A percentile compares a stretch with the other conserved stretches of the same genome.
Evolutionary conservation across 441 rosid genomes (phyloP).

Genomic region (Corymbia citriodora): DNA sequence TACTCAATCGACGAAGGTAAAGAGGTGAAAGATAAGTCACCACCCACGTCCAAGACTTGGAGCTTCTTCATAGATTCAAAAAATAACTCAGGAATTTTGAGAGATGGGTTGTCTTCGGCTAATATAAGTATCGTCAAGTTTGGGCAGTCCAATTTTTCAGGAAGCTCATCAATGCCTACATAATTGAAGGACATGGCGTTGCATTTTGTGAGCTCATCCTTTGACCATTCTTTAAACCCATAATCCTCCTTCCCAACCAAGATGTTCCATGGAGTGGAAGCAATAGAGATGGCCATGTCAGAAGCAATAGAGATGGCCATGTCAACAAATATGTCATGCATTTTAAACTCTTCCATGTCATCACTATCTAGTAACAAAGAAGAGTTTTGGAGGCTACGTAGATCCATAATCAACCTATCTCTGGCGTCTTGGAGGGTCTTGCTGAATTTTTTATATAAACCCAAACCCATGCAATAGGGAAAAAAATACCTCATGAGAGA

Average conservation of each 20-base stretch:
- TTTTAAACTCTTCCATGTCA: rapidly evolving
- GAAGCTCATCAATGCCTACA: neutral
- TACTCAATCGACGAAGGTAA: neutral
- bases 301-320: neutral
- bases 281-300: no score
- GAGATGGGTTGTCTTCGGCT: rapidly evolving
- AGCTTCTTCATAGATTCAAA: neutral
- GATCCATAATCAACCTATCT: no score
- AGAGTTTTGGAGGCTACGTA: no score
- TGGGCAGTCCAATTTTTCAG: neutral
- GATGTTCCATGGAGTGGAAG: rapidly evolving
- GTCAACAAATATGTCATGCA: neutral
- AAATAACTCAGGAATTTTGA: neutral
- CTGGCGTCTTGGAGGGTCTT: no score
- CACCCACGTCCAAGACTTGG: neutral
- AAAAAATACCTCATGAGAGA: no score
- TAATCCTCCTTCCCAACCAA: rapidly evolving
- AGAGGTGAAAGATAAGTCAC: neutral
- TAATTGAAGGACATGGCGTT: rapidly evolving
- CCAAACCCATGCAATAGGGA: no score
- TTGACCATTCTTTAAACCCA: neutral
- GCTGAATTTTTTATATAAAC: no score
- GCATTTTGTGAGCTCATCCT: neutral
- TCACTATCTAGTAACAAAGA: no score
- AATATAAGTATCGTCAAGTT: rapidly evolving